phyloP scores from a whole-genome alignment of 805 yeast species.

The Nakazawaea populi region DNA sequence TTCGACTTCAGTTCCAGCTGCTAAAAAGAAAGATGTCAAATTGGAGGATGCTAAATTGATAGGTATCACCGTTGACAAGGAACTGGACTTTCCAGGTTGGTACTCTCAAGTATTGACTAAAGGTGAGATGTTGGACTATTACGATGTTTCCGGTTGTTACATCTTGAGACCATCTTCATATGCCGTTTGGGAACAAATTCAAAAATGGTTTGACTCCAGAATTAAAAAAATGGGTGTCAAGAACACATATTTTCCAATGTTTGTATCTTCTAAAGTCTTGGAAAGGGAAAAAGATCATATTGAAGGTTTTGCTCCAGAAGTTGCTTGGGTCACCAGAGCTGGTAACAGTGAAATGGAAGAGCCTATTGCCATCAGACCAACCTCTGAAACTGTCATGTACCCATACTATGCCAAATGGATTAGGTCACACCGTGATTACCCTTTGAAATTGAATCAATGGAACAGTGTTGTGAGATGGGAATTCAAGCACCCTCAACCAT shows the following conservation, averaged over 20 bases:
- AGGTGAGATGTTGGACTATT: constrained; percentile 98
- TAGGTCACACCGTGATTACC: constrained; percentile 96
- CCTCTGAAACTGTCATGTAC: constrained; percentile 99
- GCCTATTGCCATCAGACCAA: constrained; percentile 98
- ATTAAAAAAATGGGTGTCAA: constrained; percentile 89
- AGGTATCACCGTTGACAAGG: constrained; percentile 94
- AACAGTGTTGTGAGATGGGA: constrained; percentile 99
- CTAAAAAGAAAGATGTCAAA: constrained; percentile 36
- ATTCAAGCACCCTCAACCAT: constrained; percentile 99
- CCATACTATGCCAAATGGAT: constrained; percentile 99
- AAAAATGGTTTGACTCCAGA: constrained; percentile 71
- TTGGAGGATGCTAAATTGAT: constrained; percentile 84
- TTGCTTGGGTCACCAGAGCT: constrained; percentile 98
- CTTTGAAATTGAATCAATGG: constrained; percentile 97
- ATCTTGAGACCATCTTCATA: constrained; percentile 95
- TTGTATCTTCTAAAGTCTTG: constrained; percentile 85
- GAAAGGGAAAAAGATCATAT: constrained; percentile 98
- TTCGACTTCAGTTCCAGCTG: constrained; percentile 22
- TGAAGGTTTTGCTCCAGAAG: constrained; percentile 99
- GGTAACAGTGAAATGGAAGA: constrained; percentile 93
- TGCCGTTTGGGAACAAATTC: constrained; percentile 91
- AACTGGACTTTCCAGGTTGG: constrained; percentile 93
- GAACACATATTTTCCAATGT: constrained; percentile 98
- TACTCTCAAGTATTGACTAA: constrained; percentile 93
- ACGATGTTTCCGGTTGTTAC: constrained; percentile 98